Conservation (phyloP, 1,284 basidiomycete species). For the Puccinia coronata region DNA sequence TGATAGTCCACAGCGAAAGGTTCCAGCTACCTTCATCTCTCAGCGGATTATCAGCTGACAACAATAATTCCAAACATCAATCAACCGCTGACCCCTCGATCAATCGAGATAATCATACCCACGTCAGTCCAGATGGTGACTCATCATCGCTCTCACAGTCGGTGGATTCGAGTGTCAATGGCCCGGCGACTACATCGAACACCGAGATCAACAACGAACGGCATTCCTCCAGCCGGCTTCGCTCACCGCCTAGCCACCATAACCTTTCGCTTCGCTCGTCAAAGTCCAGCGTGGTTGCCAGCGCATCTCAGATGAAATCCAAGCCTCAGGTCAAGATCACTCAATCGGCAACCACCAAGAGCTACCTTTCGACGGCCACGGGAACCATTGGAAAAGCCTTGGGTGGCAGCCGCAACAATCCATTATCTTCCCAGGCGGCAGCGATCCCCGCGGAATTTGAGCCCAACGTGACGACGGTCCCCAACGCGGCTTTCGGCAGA, state of each 20-base stretch:
- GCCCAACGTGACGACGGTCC: slow-evolving; percentile 42
- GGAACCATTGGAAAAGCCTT: slow-evolving; percentile 9
- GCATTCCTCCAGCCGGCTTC: not conserved
- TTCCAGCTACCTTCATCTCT: slow-evolving; percentile 2
- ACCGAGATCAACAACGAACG: not conserved
- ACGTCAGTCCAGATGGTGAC: not conserved
- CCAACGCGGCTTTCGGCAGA: slow-evolving; percentile 7
- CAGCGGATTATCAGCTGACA: slow-evolving; percentile 6
- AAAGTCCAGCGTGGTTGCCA: not conserved
- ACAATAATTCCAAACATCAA: not conserved
- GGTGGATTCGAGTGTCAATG: not conserved
- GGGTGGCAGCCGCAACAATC: too few relatives aligned
- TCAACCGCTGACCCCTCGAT: not conserved
- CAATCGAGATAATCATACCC: not conserved
- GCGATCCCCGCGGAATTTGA: not conserved
- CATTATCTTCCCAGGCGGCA: not conserved
- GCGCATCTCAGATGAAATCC: slow-evolving; percentile 19
- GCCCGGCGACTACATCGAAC: not conserved
- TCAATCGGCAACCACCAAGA: slow-evolving; percentile 26
- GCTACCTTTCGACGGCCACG: slow-evolving; percentile 37
- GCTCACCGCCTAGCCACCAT: not conserved
- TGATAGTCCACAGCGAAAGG: not conserved
- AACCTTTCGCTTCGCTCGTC: slow-evolving; percentile 16
- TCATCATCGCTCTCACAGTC: slow-evolving; percentile 5
- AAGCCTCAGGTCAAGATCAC: slow-evolving; percentile 29